phyloP scores from a whole-genome alignment of 352 stramenopile species.

The Phytophthora fragariaefolia region DNA sequence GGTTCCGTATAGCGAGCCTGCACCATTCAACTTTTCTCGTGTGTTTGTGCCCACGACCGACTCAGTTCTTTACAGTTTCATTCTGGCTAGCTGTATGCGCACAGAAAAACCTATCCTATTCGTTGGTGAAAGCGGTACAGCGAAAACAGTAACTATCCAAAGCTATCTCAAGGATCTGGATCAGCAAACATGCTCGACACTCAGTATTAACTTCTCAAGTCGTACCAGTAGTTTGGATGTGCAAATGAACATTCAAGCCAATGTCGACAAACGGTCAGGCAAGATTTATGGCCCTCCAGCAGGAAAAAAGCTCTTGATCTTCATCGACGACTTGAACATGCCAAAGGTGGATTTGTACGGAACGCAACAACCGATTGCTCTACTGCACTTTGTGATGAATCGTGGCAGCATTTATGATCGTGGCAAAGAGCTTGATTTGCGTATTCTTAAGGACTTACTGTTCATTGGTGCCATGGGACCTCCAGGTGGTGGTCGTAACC shows the following conservation, averaged over 20 bases:
- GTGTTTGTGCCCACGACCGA: constrained; percentile 97
- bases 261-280: constrained; percentile 95
- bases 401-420: constrained; percentile 94
- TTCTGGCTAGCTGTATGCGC: constrained; percentile 89
- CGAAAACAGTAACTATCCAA: constrained; percentile 96
- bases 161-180: constrained; percentile 92
- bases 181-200: constrained; percentile 61
- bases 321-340: constrained; percentile 98
- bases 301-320: constrained; percentile 95
- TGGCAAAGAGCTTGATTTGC: constrained; percentile 94
- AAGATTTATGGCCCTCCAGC: constrained; percentile 94
- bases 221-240: constrained; percentile 94
- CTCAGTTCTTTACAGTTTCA: constrained; percentile 94
- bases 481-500: constrained; percentile 94
- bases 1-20: constrained; percentile 89
- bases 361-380: constrained; percentile 95
- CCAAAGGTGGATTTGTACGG: constrained; percentile 96
- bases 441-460: constrained; percentile 92
- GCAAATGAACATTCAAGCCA: constrained; percentile 94
- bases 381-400: constrained; percentile 95
- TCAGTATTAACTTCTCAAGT: constrained; percentile 95
- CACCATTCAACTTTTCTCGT: constrained; percentile 94
- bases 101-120: constrained; percentile 93
- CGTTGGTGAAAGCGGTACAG: constrained; percentile 94
- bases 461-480: constrained; percentile 97